These are phyloP conservation scores for Suillus paluster DNA, from an alignment of 768 basidiomycete genomes.

Conservation along the genomic window DNA sequence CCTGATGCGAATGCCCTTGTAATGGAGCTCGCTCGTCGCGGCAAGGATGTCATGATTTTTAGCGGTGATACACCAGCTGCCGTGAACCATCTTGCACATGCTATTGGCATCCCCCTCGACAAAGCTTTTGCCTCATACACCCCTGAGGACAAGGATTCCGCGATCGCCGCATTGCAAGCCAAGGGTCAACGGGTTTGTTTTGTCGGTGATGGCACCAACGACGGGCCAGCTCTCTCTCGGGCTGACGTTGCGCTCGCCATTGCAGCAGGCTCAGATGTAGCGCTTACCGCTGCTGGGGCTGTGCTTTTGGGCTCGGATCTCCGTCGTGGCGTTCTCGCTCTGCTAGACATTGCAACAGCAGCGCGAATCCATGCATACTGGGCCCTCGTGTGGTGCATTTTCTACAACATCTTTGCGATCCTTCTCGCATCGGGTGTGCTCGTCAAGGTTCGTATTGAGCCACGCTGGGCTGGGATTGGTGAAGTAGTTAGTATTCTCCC, in stretches of 20 bases:
- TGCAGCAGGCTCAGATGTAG: constrained; percentile 39
- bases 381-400: constrained; percentile 42
- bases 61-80: constrained; percentile 53
- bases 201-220: constrained; percentile 59
- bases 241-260: constrained; percentile 53
- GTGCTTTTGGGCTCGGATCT: constrained; percentile 43
- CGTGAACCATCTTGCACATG: constrained; percentile 40
- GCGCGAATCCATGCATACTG: constrained; percentile 39
- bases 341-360: constrained; percentile 42
- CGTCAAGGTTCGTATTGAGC: no score
- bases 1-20: constrained; percentile 45
- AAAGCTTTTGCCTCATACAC: constrained; percentile 47
- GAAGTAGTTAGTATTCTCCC: background rate
- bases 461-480: background rate
- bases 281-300: constrained; percentile 50
- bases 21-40: constrained; percentile 26
- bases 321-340: constrained; percentile 39
- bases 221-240: constrained; percentile 50
- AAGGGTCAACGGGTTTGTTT: constrained; percentile 40
- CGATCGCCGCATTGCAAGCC: constrained; percentile 33
- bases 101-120: constrained; percentile 42
- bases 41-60: constrained; percentile 33
- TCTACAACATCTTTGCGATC: constrained; percentile 52
- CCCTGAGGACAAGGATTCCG: constrained; percentile 50
- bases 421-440: constrained; percentile 40